These are phyloP conservation scores for Samsoniella hepiali DNA, from an alignment of 2,329 filamentous ascomycete genomes.

Conservation along the genomic window DNA sequence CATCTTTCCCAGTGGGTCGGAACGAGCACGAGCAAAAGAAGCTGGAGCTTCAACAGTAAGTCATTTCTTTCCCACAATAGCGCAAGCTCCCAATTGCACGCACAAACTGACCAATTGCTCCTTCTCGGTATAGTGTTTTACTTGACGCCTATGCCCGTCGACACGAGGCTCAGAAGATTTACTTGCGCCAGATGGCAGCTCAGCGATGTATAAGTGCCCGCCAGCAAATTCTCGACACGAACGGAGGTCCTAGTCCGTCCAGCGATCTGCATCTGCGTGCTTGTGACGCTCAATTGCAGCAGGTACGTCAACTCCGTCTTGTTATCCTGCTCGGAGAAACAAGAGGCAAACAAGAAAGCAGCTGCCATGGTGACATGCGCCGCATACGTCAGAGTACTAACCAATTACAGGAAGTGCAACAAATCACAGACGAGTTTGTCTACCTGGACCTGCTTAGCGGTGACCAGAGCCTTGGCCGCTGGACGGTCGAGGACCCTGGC, in stretches of 20 bases:
- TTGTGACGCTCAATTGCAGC: slow-evolving; percentile 56
- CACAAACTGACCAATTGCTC: not conserved
- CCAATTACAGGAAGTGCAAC: slow-evolving; percentile 49
- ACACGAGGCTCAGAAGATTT: slow-evolving; percentile 64
- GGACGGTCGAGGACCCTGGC: slow-evolving; percentile 61
- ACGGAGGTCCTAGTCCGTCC: slow-evolving; percentile 45
- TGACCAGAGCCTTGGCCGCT: slow-evolving; percentile 56
- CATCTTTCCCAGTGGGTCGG: slow-evolving; percentile 53
- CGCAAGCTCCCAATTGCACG: not conserved
- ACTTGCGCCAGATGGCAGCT: slow-evolving; percentile 57
- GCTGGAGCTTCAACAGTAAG: slow-evolving; percentile 61
- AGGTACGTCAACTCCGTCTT: slow-evolving; percentile 40
- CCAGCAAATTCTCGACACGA: slow-evolving; percentile 48
- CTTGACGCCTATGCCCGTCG: slow-evolving; percentile 60
- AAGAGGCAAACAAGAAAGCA: not conserved
- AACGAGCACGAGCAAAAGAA: slow-evolving; percentile 55
- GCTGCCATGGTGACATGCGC: not conserved
- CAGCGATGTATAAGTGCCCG: slow-evolving; percentile 58
- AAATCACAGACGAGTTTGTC: slow-evolving; percentile 57
- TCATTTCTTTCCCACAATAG: slow-evolving; percentile 11
- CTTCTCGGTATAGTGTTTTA: slow-evolving; percentile 43
- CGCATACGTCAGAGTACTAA: slow-evolving; percentile 6
- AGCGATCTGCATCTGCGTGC: slow-evolving; percentile 48
- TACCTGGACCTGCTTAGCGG: slow-evolving; percentile 53
- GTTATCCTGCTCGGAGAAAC: too few species aligned